These are phyloP conservation scores for Candida jianshihensis DNA, from an alignment of 805 yeast genomes.

Conservation along the genomic window DNA sequence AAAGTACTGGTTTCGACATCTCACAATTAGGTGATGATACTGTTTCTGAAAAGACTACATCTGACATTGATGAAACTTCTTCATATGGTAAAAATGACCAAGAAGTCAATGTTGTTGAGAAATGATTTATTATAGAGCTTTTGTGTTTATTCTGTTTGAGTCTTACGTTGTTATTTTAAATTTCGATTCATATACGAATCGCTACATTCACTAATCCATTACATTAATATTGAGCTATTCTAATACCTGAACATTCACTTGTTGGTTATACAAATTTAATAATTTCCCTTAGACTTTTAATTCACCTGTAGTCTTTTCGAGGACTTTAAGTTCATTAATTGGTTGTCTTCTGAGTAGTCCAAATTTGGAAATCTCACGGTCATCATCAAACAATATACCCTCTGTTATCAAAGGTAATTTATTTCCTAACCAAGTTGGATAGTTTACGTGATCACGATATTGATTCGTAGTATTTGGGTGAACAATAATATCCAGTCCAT, in stretches of 20 bases:
- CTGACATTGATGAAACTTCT: background rate
- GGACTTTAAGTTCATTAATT: background rate
- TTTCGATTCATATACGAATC: too few species aligned
- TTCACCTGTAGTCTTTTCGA: background rate
- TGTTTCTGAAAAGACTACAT: constrained; percentile 3
- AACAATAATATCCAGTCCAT: background rate
- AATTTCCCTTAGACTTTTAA: too few species aligned
- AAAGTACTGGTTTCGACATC: constrained; percentile 63
- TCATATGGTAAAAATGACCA: constrained; percentile 1
- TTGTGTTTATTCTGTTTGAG: too few species aligned
- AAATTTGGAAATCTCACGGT: background rate
- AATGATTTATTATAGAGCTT: too few species aligned
- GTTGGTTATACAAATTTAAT: too few species aligned
- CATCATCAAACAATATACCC: constrained; percentile 1
- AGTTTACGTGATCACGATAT: background rate
- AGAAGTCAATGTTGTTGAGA: background rate
- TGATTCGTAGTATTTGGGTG: background rate
- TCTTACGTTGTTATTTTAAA: too few species aligned
- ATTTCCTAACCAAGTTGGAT: background rate
- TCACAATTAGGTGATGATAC: constrained; percentile 39
- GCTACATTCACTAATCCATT: too few species aligned
- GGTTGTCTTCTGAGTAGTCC: constrained; percentile 2
- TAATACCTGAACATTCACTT: too few species aligned
- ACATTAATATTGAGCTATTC: too few species aligned
- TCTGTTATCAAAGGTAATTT: constrained; percentile 1